Conservation (phyloP, 257 asterid species). For the Capsicum pubescens region DNA sequence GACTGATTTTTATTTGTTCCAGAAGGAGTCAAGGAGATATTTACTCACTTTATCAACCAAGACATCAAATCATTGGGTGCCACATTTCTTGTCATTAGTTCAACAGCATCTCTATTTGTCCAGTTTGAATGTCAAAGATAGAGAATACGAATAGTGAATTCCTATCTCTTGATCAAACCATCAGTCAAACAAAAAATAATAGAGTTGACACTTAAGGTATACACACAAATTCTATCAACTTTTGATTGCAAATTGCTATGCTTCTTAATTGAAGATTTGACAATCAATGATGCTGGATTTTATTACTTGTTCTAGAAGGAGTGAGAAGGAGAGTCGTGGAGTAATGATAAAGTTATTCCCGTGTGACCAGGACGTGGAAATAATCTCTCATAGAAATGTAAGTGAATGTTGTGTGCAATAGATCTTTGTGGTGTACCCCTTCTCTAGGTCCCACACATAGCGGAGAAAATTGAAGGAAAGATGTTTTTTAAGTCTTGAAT, state of each 20-base stretch:
- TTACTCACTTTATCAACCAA: not conserved
- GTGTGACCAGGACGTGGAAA: too few species aligned
- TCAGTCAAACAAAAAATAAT: constrained; percentile 7
- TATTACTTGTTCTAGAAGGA: not conserved
- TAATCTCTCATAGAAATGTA: too few species aligned
- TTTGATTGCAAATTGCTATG: not conserved
- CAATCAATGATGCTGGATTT: not conserved
- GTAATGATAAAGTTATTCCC: too few species aligned
- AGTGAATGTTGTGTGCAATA: too few species aligned
- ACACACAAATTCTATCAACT: too few species aligned
- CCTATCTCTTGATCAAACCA: not conserved
- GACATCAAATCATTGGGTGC: not conserved
- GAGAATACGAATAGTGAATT: not conserved
- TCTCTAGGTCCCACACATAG: too few species aligned
- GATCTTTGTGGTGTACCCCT: too few species aligned
- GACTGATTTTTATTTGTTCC: not conserved
- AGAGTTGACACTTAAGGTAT: constrained; percentile 7
- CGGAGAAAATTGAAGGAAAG: too few species aligned
- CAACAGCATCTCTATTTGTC: not conserved
- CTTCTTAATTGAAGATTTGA: not conserved
- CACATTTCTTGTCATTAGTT: not conserved
- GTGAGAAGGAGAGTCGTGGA: not conserved
- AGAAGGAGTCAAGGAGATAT: not conserved
- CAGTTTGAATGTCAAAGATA: not conserved
- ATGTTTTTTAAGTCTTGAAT: too few species aligned